phyloP scores from a whole-genome alignment of 2,329 filamentous ascomycete genomes.

The Ambrosiella xylebori region DNA sequence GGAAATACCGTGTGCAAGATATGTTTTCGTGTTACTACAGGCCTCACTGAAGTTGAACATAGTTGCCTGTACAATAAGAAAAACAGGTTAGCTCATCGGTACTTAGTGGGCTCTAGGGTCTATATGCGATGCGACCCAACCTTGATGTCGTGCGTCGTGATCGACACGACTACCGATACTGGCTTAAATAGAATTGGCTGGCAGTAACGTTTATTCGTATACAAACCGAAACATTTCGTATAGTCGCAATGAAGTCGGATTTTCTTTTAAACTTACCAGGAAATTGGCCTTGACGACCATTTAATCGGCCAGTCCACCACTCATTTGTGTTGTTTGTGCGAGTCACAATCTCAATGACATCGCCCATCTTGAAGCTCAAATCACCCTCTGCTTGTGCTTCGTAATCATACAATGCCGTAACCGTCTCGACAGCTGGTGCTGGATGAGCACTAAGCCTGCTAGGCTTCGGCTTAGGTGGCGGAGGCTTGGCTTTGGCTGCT shows the following conservation, averaged over 20 bases:
- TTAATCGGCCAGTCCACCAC: slow-evolving; percentile 81
- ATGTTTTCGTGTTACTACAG: neutral
- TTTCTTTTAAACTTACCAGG: slow-evolving; percentile 47
- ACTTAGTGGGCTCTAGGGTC: no score
- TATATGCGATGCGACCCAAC: neutral
- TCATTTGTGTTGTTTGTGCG: slow-evolving; percentile 86
- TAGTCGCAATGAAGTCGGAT: no score
- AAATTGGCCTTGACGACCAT: slow-evolving; percentile 76
- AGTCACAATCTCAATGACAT: slow-evolving; percentile 73
- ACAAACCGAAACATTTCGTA: no score
- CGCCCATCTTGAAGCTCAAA: slow-evolving; percentile 73
- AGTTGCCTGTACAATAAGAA: slow-evolving; percentile 3
- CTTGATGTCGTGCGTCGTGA: neutral
- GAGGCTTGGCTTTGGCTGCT: slow-evolving; percentile 47
- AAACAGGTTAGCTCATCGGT: slow-evolving; percentile 3
- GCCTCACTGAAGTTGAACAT: slow-evolving; percentile 3
- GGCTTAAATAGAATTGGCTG: neutral
- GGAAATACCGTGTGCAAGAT: neutral
- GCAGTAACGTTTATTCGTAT: no score
- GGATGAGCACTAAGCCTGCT: slow-evolving; percentile 44
- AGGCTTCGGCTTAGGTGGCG: slow-evolving; percentile 64
- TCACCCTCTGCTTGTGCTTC: slow-evolving; percentile 91
- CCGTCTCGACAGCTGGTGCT: slow-evolving; percentile 51
- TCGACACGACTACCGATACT: no score
- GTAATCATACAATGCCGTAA: slow-evolving; percentile 88